Conservation (phyloP, 2,329 filamentous ascomycete genomes). For the Cytospora chrysosperma region DNA sequence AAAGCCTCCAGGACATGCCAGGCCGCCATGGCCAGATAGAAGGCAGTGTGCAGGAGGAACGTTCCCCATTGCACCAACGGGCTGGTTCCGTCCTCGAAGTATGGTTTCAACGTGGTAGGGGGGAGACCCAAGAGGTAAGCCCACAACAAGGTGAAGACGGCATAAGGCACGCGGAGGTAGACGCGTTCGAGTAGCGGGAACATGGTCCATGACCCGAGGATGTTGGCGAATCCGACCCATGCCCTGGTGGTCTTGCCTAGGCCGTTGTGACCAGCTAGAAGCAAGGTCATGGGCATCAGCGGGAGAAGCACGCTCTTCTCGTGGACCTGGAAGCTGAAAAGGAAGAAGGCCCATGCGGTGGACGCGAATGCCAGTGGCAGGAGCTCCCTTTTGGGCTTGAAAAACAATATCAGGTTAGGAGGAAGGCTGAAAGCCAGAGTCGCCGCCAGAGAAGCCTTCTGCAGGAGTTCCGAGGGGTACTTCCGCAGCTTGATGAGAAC, state of each 20-base stretch:
- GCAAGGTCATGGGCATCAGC: conserved; percentile 86
- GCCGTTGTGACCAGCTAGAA: conserved; percentile 72
- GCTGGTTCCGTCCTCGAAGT: conserved; percentile 53
- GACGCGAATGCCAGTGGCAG: conserved; percentile 78
- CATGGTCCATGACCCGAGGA: conserved; percentile 88
- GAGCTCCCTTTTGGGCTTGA: conserved; percentile 73
- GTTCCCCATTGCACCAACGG: conserved; percentile 58
- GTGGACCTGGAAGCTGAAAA: conserved; percentile 97
- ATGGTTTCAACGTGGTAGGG: conserved; percentile 69
- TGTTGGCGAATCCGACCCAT: conserved; percentile 96
- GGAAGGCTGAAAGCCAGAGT: conserved; percentile 77
- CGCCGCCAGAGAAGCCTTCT: conserved; percentile 69
- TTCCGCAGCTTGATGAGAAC: conserved; percentile 81
- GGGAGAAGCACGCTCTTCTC: conserved; percentile 96
- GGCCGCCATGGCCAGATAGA: conserved; percentile 73
- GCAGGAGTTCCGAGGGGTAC: conserved; percentile 70
- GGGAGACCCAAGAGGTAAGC: conserved; percentile 86
- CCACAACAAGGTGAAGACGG: conserved; percentile 83
- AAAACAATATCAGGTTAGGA: conserved; percentile 75
- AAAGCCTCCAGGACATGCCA: conserved; percentile 81
- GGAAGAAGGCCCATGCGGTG: conserved; percentile 93
- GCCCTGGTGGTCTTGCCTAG: conserved; percentile 73
- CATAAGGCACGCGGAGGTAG: conserved; percentile 79
- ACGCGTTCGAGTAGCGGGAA: conserved; percentile 87
- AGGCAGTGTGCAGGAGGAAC: conserved; percentile 66